phyloP scores from a whole-genome alignment of 164 flowering plant species.

The Annona cherimola region DNA sequence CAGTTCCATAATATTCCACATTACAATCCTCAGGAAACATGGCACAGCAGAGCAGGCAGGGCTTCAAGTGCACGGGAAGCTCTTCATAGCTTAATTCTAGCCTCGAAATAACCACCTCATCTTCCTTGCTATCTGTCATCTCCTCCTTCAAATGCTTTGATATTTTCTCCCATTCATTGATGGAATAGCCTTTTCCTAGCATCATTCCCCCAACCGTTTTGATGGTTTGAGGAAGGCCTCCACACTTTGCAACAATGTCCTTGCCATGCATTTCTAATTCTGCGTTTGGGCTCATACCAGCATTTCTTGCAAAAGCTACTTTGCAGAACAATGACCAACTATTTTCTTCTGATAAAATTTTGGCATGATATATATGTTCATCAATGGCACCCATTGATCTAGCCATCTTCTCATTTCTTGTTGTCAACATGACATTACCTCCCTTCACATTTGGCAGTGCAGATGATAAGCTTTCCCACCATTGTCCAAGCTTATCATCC shows the following conservation, averaged over 20 bases:
- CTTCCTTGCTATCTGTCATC: not conserved
- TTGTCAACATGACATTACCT: not conserved
- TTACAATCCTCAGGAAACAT: too few relatives aligned
- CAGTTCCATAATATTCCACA: too few relatives aligned
- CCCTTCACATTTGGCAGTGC: not conserved
- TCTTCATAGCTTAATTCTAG: too few relatives aligned
- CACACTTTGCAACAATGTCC: not conserved
- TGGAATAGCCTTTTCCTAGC: not conserved
- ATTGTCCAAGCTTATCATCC: not conserved
- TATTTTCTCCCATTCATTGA: not conserved
- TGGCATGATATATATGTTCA: not conserved
- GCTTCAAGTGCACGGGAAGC: too few relatives aligned
- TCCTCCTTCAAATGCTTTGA: not conserved
- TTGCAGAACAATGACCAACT: slow-evolving; percentile 5
- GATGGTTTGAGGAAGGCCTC: slow-evolving; percentile 1
- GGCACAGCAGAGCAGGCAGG: too few relatives aligned
- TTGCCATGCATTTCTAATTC: not conserved
- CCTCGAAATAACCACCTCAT: not conserved
- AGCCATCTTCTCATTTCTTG: slow-evolving; percentile 1
- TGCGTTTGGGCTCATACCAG: not conserved
- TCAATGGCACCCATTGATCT: slow-evolving; percentile 2
- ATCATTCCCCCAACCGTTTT: slow-evolving; percentile 4
- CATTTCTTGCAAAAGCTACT: slow-evolving; percentile 2
- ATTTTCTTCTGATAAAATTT: not conserved
- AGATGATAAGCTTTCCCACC: not conserved